Evolutionary conservation across 192 early-diverging fungal genomes (phyloP).

Genomic region (Chytriomyces confervae): DNA sequence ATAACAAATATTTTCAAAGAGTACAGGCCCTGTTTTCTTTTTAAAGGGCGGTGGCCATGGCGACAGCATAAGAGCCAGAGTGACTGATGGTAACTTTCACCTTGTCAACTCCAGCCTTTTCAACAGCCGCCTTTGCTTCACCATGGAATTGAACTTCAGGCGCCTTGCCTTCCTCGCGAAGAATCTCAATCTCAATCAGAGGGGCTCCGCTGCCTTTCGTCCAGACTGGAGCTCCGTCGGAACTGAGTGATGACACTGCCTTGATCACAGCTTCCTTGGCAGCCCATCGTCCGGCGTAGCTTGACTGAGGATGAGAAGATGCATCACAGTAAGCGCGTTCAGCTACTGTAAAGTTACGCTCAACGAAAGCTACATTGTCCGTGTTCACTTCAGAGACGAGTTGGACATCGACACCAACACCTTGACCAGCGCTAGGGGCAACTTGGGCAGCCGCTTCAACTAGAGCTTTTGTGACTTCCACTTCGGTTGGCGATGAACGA

Average conservation of each 20-base stretch:
- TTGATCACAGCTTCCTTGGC: constrained; percentile 97
- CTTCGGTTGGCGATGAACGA: constrained; percentile 54
- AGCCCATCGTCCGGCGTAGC: constrained; percentile 92
- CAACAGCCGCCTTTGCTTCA: constrained; percentile 74
- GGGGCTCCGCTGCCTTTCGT: constrained; percentile 83
- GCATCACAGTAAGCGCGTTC: constrained; percentile 81
- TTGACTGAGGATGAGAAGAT: constrained; percentile 75
- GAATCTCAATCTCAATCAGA: constrained; percentile 88
- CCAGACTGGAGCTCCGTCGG: constrained; percentile 63
- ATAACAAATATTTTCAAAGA: constrained; percentile 3
- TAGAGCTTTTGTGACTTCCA: constrained; percentile 59
- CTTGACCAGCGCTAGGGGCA: constrained; percentile 41
- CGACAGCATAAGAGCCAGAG: constrained; percentile 87
- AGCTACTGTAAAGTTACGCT: constrained; percentile 87
- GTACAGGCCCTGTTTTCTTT: background rate
- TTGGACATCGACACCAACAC: constrained; percentile 81
- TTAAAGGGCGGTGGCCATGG: constrained; percentile 69
- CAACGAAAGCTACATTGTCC: constrained; percentile 83
- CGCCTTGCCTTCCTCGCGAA: constrained; percentile 70
- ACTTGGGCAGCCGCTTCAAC: constrained; percentile 45
- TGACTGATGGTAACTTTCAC: constrained; percentile 94
- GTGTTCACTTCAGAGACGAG: constrained; percentile 80
- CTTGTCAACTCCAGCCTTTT: constrained; percentile 70
- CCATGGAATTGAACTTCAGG: constrained; percentile 84
- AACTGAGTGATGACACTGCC: constrained; percentile 74